Percentiles rank a stretch among this genome's conserved stretches.
Evolutionary conservation across 2,329 filamentous ascomycete genomes (phyloP).

Genomic region (Davidsoniella neocaledoniae): DNA sequence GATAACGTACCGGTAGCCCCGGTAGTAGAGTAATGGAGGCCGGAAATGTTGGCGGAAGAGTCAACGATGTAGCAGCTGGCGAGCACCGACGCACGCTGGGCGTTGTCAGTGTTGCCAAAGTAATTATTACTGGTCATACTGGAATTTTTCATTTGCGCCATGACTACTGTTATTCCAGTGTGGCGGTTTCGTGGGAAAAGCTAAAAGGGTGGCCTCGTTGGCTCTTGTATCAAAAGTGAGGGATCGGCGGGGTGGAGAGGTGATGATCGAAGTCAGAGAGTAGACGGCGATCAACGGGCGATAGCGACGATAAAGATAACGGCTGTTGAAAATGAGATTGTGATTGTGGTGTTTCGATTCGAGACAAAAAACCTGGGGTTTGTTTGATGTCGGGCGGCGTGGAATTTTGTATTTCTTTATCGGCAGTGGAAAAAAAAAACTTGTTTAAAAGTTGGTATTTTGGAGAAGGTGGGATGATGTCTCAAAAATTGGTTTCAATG

Average conservation of each 20-base stretch:
- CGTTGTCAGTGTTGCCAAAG: constrained; percentile 51
- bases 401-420: too few relatives aligned
- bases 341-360: background rate
- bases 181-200: background rate
- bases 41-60: constrained; percentile 52
- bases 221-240: background rate
- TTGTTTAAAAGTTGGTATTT: background rate
- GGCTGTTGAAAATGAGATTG: background rate
- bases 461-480: background rate
- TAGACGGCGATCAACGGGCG: background rate
- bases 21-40: constrained; percentile 93
- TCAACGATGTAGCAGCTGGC: constrained; percentile 85
- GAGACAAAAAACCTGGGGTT: too few relatives aligned
- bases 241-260: background rate
- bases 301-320: background rate
- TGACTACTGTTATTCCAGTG: constrained; percentile 21
- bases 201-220: constrained; percentile 9
- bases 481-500: background rate
- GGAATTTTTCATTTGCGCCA: constrained; percentile 56
- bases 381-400: too few relatives aligned
- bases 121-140: constrained; percentile 56
- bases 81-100: constrained; percentile 56
- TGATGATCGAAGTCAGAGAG: background rate
- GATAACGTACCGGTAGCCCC: constrained; percentile 51
- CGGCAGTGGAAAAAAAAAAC: too few relatives aligned